These are phyloP conservation scores for Theileria orientalis DNA, from an alignment of 169 alveolate species.

Conservation along the genomic window DNA sequence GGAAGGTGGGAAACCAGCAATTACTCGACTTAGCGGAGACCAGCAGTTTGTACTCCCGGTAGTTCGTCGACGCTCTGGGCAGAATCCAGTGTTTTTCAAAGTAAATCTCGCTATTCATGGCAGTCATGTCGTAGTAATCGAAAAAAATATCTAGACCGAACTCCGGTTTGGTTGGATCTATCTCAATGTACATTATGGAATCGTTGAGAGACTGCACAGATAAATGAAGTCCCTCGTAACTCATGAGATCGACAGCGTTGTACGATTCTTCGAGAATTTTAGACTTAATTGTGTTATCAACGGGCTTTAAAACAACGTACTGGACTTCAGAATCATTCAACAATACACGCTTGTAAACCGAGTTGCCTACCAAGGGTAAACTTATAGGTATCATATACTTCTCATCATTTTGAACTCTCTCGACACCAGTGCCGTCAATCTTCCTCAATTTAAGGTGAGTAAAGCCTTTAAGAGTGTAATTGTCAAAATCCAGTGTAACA, in stretches of 20 bases:
- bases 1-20: conserved; percentile 54
- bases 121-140: conserved; percentile 42
- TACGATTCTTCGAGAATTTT: conserved; percentile 21
- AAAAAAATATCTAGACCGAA: conserved; percentile 35
- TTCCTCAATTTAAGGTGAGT: conserved; percentile 27
- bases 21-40: conserved; percentile 19
- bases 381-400: conserved; percentile 21
- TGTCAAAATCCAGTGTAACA: conserved; percentile 48
- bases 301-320: conserved; percentile 20
- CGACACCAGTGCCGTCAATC: not conserved
- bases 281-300: conserved; percentile 17
- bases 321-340: conserved; percentile 45
- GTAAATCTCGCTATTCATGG: conserved; percentile 24
- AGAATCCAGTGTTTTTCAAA: conserved; percentile 56
- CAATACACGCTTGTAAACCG: conserved; percentile 38
- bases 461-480: conserved; percentile 33
- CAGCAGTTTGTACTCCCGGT: conserved; percentile 23
- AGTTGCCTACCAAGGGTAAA: conserved; percentile 28
- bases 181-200: conserved; percentile 44
- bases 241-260: conserved; percentile 47
- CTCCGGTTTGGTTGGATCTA: conserved; percentile 2
- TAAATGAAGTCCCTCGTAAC: conserved; percentile 51
- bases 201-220: conserved; percentile 39
- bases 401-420: not conserved
- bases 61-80: conserved; percentile 64